Base-by-base conservation (phyloP, 1,139 yeast genomes). In the Pichia sorboxylosa region DNA sequence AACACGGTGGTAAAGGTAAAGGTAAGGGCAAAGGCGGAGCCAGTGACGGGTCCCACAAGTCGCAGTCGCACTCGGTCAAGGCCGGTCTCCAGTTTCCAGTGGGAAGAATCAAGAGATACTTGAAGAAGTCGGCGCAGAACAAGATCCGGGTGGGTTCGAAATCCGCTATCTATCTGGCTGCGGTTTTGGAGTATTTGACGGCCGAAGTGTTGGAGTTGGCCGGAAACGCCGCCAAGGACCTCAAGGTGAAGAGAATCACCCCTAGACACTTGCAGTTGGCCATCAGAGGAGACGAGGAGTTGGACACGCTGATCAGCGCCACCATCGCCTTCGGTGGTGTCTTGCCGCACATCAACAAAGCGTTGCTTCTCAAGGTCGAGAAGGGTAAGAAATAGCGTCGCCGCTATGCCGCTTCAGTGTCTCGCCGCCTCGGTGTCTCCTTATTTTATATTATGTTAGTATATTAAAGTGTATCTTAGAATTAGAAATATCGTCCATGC, bases 301-400 rank as follows among this genome's bases (percentile, higher is more conserved):
- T 85, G 63, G 87, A 85, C 77, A 83, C 85, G 45, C 69, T 90
- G 58, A 85, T 90, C 54, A 82, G 83, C 60, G 99, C 98, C 41
- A 90, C 98, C 37, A 90, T 90, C 58, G 97, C 99, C 26, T 85
- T 80, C 48, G 99, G 99, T 64, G 98, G 99, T 75, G 99, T 90
- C 33, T 68, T 90, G 63, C 99, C 99, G 36, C 96, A 87, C 55
- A 84, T 87, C 58, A 87, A 85, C 66, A 84, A 85, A 66, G 95
- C 94, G 37, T 71, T 85, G 53, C 66, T 87, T 58, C 73, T 85
- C 62, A 87, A 87, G 70, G 95, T 83, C 36, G 96, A 85, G 63
- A 76, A 38, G 29, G 26, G 30, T 6, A 41, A 81, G 69, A 78
- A 78, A 63, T 79, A 79, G n/a, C n/a, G n/a, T n/a, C n/a, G n/a